Base-by-base conservation (phyloP, 108 stramenopile genomes). In the Schizochytrium sp. region DNA sequence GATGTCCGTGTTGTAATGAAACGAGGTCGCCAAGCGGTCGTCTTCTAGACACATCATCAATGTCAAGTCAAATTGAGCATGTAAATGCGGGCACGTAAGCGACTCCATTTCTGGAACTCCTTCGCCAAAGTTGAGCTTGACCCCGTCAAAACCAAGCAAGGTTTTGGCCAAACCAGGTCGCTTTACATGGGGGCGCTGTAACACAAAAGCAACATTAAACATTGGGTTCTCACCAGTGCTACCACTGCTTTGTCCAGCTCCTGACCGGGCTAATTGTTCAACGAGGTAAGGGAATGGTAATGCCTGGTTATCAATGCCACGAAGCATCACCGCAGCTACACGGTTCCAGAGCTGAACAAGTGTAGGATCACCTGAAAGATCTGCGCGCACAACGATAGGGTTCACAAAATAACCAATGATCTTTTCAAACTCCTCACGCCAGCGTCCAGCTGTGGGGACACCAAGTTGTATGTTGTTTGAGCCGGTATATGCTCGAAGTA, bases 1-100 rank as follows among this genome's bases (percentile, higher is more conserved):
- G 28, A 83, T 40, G 76, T 83, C 76, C 45, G 76, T 55, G 76
- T 50, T 83, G 76, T 83, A 83, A 13, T 83, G 76, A n/a, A 83
- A 5, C 13, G 76, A 83, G 10, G 50, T 53, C 17, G 50, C 47
- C 17, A 83, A 38, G 12, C 28, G 76, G 1, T 40, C 76, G 76
- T 83, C 76, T 40, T 83, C 76, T n/a, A 83, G 50, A 3, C 76
- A 83, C 76, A 83, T 5, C 76, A 83, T 83, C n/a, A 83, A 38
- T 8, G 76, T 83, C 7, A 83, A 53, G n/a, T 83, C 76, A 28
- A 83, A 83, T 53, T 83, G 76, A 5, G 76, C 76, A 53, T 83
- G 76, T 5, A 47, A 12, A 28, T 83, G 76, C 47, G 76, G 76
- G 15, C 50, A 49, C 5, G 15, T 10, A 46, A 83, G 76, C 2